phyloP scores from a whole-genome alignment of 2,329 filamentous ascomycete genomes.

The Xylariaceae sp. region DNA sequence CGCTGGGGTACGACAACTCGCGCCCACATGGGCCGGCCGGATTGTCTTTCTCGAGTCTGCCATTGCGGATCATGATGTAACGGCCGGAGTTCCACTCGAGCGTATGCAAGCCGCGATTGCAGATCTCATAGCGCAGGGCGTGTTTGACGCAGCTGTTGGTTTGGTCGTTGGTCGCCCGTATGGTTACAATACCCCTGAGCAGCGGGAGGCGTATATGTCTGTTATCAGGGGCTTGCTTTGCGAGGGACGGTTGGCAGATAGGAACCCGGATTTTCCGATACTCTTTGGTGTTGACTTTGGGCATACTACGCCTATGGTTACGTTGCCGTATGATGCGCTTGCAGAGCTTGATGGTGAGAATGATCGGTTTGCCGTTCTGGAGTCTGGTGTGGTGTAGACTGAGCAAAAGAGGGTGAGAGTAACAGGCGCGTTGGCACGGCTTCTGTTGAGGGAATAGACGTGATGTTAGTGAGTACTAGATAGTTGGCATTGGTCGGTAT shows the following conservation, averaged over 20 bases:
- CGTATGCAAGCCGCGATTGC: conserved; percentile 36
- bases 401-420: no score
- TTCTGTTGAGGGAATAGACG: no score
- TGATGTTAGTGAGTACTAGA: no score
- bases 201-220: conserved; percentile 27
- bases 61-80: conserved; percentile 27
- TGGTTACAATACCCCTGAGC: conserved; percentile 37
- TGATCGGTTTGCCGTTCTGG: conserved; percentile 35
- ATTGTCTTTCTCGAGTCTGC: conserved; percentile 44
- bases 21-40: conserved; percentile 37
- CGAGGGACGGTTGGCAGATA: conserved; percentile 31
- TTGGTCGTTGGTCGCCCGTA: conserved; percentile 42
- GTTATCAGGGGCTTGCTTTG: conserved; percentile 36
- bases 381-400: conserved; percentile 15
- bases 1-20: conserved; percentile 32
- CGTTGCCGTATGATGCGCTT: conserved; percentile 38
- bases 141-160: conserved; percentile 41
- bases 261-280: conserved; percentile 37
- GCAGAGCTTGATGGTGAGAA: conserved; percentile 38
- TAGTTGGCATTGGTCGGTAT: no score
- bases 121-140: conserved; percentile 41
- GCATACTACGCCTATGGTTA: conserved; percentile 42
- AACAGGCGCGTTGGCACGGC: no score
- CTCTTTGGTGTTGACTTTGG: conserved; percentile 43
- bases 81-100: conserved; percentile 26